Evolutionary conservation across 139 green algal species (phyloP), one percentile per base, ranked within the genome.

Genomic region (Nannochloris sp.): DNA sequence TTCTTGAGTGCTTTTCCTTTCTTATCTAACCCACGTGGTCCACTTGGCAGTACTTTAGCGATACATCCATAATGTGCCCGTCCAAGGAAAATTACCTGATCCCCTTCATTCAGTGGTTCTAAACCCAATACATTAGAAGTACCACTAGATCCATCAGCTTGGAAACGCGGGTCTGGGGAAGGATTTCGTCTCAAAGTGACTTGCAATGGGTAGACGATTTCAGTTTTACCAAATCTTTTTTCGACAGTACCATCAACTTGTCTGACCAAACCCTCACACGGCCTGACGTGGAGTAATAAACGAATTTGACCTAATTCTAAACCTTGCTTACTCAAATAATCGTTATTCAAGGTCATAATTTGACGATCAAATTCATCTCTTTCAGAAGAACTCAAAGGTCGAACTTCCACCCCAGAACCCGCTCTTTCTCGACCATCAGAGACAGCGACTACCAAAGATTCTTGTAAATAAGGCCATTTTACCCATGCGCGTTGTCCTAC

Each of bases 381-480:
- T 32, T 62, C 60, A 3, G 12, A 7, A 23, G 6, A 13, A 27
- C n/a, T 36, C 24, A 63, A 39, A 9, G 12, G 10, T 34, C 9
- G 9, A 12, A 9, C 31, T 27, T 59, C 55, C 7, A 19, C 23
- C n/a, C 24, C n/a, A 25, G n/a, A 46, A 23, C 25, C 37, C 23
- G 42, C n/a, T 58, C n/a, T 56, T 8, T 35, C 10, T 4, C 37
- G 33, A 25, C 37, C 59, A 46, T 85, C 76, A 14, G 55, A 71
- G 29, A 82, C 75, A 1, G 65, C 66, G 36, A 74, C 62, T 24
- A 90, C 75, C 77, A 77, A 53, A 13, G 79, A 78, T 54, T 89
- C 85, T 71, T 83, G 81, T 58, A 96, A 75, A 74, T 93, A 95
- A 0, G 90, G 90, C 89, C 89, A 96, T 60, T 87, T 82, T 34